Conservation (phyloP, 371 early-diverging fungal genomes). For the Mucor saturninus region DNA sequence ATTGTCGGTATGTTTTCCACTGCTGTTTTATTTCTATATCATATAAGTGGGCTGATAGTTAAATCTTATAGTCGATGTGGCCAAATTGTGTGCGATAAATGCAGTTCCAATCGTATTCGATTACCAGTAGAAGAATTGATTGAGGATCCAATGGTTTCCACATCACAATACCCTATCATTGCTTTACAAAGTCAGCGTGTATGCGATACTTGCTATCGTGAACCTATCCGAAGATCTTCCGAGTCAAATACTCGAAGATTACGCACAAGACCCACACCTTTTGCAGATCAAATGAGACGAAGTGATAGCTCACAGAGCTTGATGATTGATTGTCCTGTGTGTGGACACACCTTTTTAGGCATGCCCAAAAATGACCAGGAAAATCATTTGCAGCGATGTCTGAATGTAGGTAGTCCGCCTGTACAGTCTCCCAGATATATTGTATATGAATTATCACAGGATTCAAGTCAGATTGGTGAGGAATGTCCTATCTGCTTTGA, state of each 20-base stretch:
- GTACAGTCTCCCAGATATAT: slow-evolving; percentile 68
- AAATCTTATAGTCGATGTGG: slow-evolving; percentile 67
- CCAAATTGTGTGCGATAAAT: slow-evolving; percentile 73
- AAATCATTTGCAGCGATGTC: slow-evolving; percentile 32
- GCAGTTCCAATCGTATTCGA: slow-evolving; percentile 54
- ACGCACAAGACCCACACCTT: slow-evolving; percentile 7
- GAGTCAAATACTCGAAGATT: slow-evolving; percentile 21
- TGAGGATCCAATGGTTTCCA: slow-evolving; percentile 49
- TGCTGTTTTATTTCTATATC: neutral
- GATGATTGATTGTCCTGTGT: slow-evolving; percentile 84
- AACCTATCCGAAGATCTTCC: slow-evolving; percentile 28
- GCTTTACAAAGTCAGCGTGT: slow-evolving; percentile 53
- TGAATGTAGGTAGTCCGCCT: slow-evolving; percentile 39
- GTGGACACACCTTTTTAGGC: slow-evolving; percentile 60
- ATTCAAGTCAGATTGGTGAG: slow-evolving; percentile 67
- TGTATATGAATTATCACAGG: slow-evolving; percentile 61
- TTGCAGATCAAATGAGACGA: slow-evolving; percentile 35
- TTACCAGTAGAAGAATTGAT: slow-evolving; percentile 42
- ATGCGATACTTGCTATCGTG: slow-evolving; percentile 46
- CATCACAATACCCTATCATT: slow-evolving; percentile 40
- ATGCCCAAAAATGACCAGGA: slow-evolving; percentile 56
- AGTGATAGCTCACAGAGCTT: slow-evolving; percentile 60
- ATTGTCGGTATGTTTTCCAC: slow-evolving; percentile 51
- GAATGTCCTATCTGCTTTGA: slow-evolving; percentile 92
- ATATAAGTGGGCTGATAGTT: neutral